Base-by-base conservation (phyloP, 495 filamentous ascomycete genomes). In the Aspergillus sparsus region DNA sequence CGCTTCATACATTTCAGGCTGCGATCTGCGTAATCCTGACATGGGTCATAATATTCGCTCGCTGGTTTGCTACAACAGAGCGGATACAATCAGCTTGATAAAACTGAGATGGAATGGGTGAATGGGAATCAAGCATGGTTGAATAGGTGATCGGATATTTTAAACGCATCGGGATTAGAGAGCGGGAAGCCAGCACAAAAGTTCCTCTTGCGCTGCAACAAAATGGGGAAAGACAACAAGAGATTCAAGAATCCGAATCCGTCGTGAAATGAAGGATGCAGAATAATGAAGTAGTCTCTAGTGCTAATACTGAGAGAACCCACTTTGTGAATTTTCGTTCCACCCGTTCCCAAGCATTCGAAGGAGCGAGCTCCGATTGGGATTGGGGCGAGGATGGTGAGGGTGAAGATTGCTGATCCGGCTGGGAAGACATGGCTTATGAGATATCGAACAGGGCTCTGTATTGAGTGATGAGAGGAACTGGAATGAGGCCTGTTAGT, bases 11-110 rank as follows among this genome's bases (percentile, higher is more conserved):
- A 98, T 67, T 83, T 85, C 11, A 96, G 83, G 72, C 91, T 96
- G 60, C 84, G 80, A 49, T 85, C 74, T n/a, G 94, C 93, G n/a
- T 90, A 92, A 57, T 95, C 91, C 69, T 97, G 92, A 70, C 93
- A 98, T 12, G 93, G 93, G 67, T 98, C 93, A 67, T 91, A 90
- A 74, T 87, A 97, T 71, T 96, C 85, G 74, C 91, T 94, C 60
- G 85, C 78, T 53, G 74, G 77, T 78, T 98, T 98, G 64, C 93
- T 97, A 37, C 49, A 34, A 51, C 12, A 44, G 3, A 9, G 37
- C 31, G 39, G n/a, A 45, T 44, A n/a, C 2, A 36, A 33, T 69
- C 55, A 73, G 70, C 33, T 9, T 32, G 21, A 52, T 18, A n/a
- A 15, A 35, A 21, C 13, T 7, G 7, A 36, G 16, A 12, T 39